phyloP scores from a whole-genome alignment of 2,329 filamentous ascomycete genomes.

The Lecanicillium sp. region DNA sequence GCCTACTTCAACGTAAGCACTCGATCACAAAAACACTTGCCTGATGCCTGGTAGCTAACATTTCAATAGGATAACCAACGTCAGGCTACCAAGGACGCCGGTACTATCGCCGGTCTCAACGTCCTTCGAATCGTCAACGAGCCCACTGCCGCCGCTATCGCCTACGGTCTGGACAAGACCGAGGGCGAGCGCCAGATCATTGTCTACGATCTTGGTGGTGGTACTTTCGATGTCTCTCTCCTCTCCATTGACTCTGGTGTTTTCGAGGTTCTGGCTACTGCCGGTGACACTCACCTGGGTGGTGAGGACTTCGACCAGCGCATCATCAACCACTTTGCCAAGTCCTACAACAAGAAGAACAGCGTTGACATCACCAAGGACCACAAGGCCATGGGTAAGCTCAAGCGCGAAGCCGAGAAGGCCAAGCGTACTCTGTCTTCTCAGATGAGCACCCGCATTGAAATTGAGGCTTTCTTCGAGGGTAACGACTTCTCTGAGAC shows the following conservation, averaged over 20 bases:
- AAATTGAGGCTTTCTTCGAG: constrained; percentile 95
- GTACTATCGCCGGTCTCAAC: constrained; percentile 84
- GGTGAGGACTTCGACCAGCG: constrained; percentile 99
- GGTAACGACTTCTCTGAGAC: constrained; percentile 98
- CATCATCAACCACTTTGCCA: constrained; percentile 91
- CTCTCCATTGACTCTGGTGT: constrained; percentile 86
- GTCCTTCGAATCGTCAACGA: constrained; percentile 96
- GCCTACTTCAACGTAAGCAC: constrained; percentile 78
- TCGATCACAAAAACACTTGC: neutral
- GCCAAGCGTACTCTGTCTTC: constrained; percentile 97
- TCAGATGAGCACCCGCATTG: constrained; percentile 86
- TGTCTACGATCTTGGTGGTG: constrained; percentile 89
- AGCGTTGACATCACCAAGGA: constrained; percentile 87
- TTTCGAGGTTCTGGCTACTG: constrained; percentile 89
- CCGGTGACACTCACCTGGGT: constrained; percentile 94
- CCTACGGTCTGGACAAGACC: constrained; percentile 86
- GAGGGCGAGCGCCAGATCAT: constrained; percentile 80
- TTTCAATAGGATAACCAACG: constrained; percentile 67
- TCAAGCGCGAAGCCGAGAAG: constrained; percentile 99
- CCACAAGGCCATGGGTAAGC: constrained; percentile 95
- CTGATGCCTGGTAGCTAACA: constrained; percentile 14
- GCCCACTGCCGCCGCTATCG: constrained; percentile 89
- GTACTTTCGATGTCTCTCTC: constrained; percentile 91
- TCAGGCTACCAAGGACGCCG: constrained; percentile 94
- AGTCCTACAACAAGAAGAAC: constrained; percentile 99